These are phyloP conservation scores for Citropsis articulata DNA, from an alignment of 345 rosid species.

Conservation along the genomic window DNA sequence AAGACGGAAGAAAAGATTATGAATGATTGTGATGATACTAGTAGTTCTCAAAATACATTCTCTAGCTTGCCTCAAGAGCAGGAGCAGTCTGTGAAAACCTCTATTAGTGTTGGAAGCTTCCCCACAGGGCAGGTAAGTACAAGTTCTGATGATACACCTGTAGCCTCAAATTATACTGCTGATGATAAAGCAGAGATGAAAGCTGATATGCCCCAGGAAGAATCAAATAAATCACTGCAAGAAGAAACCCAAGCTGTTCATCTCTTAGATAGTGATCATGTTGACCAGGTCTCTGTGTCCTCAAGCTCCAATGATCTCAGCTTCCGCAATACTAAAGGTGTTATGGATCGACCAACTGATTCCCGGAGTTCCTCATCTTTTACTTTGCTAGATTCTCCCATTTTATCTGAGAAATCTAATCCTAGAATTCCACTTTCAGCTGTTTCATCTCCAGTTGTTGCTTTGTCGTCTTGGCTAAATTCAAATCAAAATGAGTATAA, in stretches of 20 bases:
- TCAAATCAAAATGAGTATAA: constrained; percentile 53
- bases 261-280: constrained; percentile 42
- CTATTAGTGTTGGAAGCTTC: constrained; percentile 85
- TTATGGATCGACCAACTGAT: constrained; percentile 45
- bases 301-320: constrained; percentile 54
- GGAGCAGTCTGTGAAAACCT: constrained; percentile 76
- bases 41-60: constrained; percentile 74
- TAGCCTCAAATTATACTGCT: constrained; percentile 36
- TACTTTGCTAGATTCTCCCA: constrained; percentile 62
- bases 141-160: constrained; percentile 70
- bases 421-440: constrained; percentile 51
- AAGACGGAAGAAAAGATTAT: constrained; percentile 75
- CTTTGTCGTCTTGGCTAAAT: constrained; percentile 83
- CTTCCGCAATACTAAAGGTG: constrained; percentile 37
- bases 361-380: constrained; percentile 67
- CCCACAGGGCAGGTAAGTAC: constrained; percentile 83
- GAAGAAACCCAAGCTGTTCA: constrained; percentile 46
- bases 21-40: constrained; percentile 72
- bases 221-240: constrained; percentile 41
- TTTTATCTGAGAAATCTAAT: constrained; percentile 76
- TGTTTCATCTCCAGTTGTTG: constrained; percentile 70
- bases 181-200: constrained; percentile 50
- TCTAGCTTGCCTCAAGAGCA: constrained; percentile 86
- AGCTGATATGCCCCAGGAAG: constrained; percentile 41
- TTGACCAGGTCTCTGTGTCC: constrained; percentile 46